These are phyloP conservation scores for Sphagnum tenellum DNA, from an alignment of 225 moss, liverwort and hornwort genomes.

Conservation along the genomic window DNA sequence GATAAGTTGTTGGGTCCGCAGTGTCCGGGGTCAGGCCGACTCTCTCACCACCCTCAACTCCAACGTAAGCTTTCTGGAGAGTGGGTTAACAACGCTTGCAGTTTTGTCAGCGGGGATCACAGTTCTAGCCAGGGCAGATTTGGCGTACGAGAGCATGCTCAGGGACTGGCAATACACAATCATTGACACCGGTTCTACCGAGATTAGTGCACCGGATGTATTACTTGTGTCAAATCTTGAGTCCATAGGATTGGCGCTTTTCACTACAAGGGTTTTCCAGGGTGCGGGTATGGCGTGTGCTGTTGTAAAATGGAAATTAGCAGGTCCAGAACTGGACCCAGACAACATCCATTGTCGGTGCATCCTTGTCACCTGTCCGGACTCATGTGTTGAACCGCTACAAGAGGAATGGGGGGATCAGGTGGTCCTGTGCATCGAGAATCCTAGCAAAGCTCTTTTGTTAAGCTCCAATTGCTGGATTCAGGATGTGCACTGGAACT, in stretches of 20 bases:
- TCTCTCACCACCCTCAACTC: conserved; percentile 2
- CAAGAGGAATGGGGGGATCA: neutral
- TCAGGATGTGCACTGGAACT: neutral
- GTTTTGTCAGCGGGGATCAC: neutral
- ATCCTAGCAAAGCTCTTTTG: neutral
- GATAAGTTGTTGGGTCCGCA: too few relatives aligned
- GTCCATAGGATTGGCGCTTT: neutral
- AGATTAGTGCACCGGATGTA: neutral
- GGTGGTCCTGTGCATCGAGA: neutral
- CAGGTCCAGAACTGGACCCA: neutral
- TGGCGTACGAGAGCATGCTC: conserved; percentile 1
- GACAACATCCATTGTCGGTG: neutral
- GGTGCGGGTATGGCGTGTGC: neutral
- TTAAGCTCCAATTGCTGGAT: neutral
- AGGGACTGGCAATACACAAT: neutral
- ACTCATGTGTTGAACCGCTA: neutral
- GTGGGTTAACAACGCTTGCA: neutral
- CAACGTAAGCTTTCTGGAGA: neutral
- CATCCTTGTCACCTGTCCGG: neutral
- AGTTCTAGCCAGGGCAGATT: neutral
- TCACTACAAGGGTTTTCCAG: neutral
- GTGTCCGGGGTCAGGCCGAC: neutral
- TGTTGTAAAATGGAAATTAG: too few relatives aligned
- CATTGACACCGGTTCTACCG: neutral
- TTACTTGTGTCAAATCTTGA: neutral